Base-by-base conservation (phyloP, 805 yeast genomes). In the Jamesozyma gamospora region DNA sequence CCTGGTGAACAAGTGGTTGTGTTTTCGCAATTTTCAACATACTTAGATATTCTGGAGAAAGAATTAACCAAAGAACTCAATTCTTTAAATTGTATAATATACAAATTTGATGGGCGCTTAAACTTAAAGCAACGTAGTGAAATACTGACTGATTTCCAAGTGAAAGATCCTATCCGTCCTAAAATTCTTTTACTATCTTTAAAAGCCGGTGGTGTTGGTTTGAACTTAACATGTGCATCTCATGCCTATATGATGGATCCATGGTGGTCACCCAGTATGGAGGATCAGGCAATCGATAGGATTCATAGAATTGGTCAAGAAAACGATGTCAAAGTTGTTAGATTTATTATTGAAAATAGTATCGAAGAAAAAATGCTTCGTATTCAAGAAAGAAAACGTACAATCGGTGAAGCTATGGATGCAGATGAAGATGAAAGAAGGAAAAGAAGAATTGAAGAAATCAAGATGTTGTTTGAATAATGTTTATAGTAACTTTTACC, bases 201-300 rank as follows among this genome's bases (percentile, higher is more conserved):
- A 45, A 88, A 86, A 58, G 94, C 96, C 0, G 96, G 96, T 18
- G 96, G 96, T 7, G 95, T 87, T 11, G 96, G 96, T 0, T 66
- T 88, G 45, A 88, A 88, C 53, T 64, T 88, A 44, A 88, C 95
- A 0, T 75, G 79, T 37, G 95, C 96, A 0, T 80, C 84, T 0
- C 70, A 74, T 28, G 96, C 94, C 2, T 86, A 78, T 50, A 70
- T 88, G 74, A 81, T 90, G 85, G 96, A 88, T 53, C 96, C 96
- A 0, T 88, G 95, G 92, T 88, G 96, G 96, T 83, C 92, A 25
- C 94, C 85, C 34, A 84, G 94, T 36, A 76, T 81, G 39, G 95
- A 86, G 52, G 85, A 83, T 37, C 96, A 86, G 58, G 95, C 95
- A 0, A 83, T 87, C 43, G 95, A 87, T 61, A 66, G 97, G 51